phyloP scores from a whole-genome alignment of 148 eudicot species.

The Diospyros lotus region DNA sequence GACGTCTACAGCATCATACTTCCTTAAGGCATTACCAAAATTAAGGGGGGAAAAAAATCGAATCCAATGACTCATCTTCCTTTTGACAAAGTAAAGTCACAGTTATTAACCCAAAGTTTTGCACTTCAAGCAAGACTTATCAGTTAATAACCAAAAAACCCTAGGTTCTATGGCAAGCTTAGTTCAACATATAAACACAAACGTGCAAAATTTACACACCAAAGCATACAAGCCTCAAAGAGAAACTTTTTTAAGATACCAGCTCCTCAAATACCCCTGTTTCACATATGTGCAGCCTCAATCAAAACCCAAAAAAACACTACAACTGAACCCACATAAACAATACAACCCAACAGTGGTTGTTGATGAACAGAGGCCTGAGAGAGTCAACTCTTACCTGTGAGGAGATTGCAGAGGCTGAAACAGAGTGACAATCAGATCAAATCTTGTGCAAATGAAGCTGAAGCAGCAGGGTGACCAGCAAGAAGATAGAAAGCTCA shows the following conservation, averaged over 20 bases:
- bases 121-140: too few relatives aligned
- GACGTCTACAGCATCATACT: not conserved
- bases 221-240: too few relatives aligned
- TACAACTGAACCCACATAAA: not conserved
- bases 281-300: too few relatives aligned
- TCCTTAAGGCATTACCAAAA: not conserved
- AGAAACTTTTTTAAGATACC: too few relatives aligned
- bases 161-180: too few relatives aligned
- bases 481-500: not conserved
- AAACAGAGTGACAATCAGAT: conserved; percentile 9
- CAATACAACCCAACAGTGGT: not conserved
- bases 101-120: too few relatives aligned
- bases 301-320: not conserved
- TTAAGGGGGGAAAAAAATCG: not conserved
- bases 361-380: not conserved
- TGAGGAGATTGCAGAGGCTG: conserved; percentile 5
- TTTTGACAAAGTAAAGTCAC: too few relatives aligned
- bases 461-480: conserved; percentile 1
- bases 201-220: too few relatives aligned
- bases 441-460: conserved; percentile 4
- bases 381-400: conserved; percentile 11
- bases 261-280: too few relatives aligned
- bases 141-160: too few relatives aligned
- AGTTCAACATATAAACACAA: too few relatives aligned
- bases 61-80: not conserved